phyloP scores from a whole-genome alignment of 208 protist species.

The Wallacemonas rigidus region DNA sequence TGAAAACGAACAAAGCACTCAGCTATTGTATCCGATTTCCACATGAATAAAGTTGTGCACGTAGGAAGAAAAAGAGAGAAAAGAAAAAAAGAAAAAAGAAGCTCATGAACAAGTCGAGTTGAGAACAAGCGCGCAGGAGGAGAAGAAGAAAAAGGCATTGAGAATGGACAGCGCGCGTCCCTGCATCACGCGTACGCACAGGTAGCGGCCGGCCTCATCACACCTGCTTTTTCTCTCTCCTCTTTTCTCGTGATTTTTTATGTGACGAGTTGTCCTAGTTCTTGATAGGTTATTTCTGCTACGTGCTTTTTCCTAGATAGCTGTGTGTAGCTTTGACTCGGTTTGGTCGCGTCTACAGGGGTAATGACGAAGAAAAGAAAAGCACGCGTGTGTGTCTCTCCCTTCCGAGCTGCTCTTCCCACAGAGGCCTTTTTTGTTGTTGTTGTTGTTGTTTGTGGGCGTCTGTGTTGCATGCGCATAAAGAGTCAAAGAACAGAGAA shows the following conservation, averaged over 20 bases:
- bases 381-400: too few species aligned
- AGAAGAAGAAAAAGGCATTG: not conserved
- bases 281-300: too few species aligned
- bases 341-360: too few species aligned
- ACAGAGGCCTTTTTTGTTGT: not conserved
- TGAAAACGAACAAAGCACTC: not conserved
- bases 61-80: not conserved
- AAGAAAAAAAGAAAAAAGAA: conserved; percentile 7
- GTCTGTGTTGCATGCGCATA: not conserved
- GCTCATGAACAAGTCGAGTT: not conserved
- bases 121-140: not conserved
- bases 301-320: too few species aligned
- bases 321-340: too few species aligned
- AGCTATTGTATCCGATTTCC: not conserved
- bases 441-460: conserved; percentile 8
- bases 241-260: not conserved
- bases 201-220: not conserved
- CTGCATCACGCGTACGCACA: too few species aligned
- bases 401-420: too few species aligned
- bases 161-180: too few species aligned
- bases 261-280: too few species aligned
- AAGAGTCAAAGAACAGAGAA: too few species aligned
- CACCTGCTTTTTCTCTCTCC: conserved; percentile 1
- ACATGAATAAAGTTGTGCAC: not conserved
- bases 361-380: too few species aligned